These are phyloP conservation scores for Cornus florida DNA, from an alignment of 148 eudicot genomes.

Conservation along the genomic window DNA sequence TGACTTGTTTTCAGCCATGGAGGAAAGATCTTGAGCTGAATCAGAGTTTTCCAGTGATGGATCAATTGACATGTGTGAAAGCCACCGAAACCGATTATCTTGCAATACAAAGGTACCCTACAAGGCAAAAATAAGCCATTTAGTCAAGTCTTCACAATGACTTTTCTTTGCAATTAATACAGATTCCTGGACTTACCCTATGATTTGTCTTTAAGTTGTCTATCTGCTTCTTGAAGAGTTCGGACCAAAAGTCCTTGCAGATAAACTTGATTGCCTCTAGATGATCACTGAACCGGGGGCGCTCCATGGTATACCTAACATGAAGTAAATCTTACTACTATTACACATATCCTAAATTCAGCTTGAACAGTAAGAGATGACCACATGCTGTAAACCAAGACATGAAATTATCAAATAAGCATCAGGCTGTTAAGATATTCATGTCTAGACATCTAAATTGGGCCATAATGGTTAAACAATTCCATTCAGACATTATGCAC, in stretches of 20 bases:
- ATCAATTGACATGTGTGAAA: constrained; percentile 66
- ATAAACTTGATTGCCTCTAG: constrained; percentile 96
- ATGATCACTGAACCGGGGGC: constrained; percentile 93
- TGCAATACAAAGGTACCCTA: constrained; percentile 98
- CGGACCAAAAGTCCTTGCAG: constrained; percentile 98
- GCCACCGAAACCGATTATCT: constrained; percentile 93
- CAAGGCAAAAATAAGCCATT: constrained; percentile 16
- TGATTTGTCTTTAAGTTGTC: constrained; percentile 97
- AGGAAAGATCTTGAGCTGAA: constrained; percentile 57
- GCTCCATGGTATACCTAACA: constrained; percentile 88
- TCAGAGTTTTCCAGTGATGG: constrained; percentile 47
- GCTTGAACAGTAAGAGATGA: background rate
- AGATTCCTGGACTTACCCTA: constrained; percentile 51
- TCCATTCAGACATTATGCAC: background rate
- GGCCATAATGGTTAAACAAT: background rate
- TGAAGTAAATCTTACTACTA: constrained; percentile 8
- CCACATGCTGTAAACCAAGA: background rate
- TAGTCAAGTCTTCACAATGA: background rate
- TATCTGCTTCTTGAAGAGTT: constrained; percentile 96
- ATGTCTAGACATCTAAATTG: background rate
- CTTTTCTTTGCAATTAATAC: constrained; percentile 2
- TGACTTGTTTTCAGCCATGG: constrained; percentile 67
- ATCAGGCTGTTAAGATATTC: background rate
- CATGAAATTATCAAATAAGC: background rate
- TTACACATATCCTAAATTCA: background rate